Percentiles rank a stretch among this genome's conserved stretches.
phyloP scores from a whole-genome alignment of 2,329 filamentous ascomycete genomes.

The Talaromyces sp. region DNA sequence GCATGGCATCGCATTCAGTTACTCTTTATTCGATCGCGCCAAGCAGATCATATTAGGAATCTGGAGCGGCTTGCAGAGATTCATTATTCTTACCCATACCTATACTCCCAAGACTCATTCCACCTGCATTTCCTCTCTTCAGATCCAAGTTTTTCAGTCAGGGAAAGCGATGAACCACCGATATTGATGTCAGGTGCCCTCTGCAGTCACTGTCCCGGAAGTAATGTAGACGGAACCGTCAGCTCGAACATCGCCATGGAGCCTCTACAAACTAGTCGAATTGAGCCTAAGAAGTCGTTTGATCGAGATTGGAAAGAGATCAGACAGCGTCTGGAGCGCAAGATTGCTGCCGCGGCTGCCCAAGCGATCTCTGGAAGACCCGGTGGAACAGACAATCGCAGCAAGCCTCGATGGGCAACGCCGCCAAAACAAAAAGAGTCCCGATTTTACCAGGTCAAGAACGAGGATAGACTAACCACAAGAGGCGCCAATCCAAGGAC shows the following conservation, averaged over 20 bases:
- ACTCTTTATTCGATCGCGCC: neutral
- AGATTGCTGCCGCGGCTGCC: constrained; percentile 17
- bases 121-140: neutral
- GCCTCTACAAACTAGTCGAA: neutral
- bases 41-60: neutral
- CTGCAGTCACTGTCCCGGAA: constrained; percentile 12
- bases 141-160: neutral
- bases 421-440: constrained; percentile 13
- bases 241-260: constrained; percentile 13
- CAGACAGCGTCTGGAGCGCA: constrained; percentile 17
- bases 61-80: constrained; percentile 2
- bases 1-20: neutral
- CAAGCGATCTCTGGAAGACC: constrained; percentile 17
- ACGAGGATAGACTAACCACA: constrained; percentile 34
- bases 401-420: constrained; percentile 15
- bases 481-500: constrained; percentile 36
- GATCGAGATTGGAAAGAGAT: constrained; percentile 19
- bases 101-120: neutral
- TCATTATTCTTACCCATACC: neutral
- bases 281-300: constrained; percentile 15
- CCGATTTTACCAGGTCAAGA: constrained; percentile 20
- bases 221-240: constrained; percentile 1
- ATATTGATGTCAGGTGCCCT: constrained; percentile 13
- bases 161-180: neutral
- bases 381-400: constrained; percentile 14